phyloP scores from a whole-genome alignment of 2,329 filamentous ascomycete genomes.

The Cercospora zeina region DNA sequence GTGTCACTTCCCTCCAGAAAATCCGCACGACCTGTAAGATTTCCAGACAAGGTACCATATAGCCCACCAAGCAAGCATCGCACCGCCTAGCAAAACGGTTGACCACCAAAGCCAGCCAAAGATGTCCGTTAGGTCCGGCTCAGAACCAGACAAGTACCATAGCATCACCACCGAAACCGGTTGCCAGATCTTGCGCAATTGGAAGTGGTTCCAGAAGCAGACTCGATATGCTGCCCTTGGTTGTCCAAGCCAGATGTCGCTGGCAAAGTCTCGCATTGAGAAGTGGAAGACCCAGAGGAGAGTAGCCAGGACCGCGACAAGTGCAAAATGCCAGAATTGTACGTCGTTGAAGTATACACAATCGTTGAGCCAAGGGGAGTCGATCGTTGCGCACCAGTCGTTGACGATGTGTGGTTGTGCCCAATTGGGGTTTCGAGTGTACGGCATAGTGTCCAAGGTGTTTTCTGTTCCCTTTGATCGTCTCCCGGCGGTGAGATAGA shows the following conservation, averaged over 20 bases:
- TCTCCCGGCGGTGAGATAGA: not conserved
- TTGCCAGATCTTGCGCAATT: not conserved
- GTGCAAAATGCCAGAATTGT: not conserved
- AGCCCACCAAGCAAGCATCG: not conserved
- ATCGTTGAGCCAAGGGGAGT: not conserved
- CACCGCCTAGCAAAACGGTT: not conserved
- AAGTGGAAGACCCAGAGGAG: not conserved
- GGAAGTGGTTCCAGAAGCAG: not conserved
- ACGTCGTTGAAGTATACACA: not conserved
- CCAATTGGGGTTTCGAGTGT: not conserved
- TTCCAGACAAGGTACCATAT: not conserved
- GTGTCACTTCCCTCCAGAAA: not conserved
- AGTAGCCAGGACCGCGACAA: not conserved
- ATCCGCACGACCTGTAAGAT: not conserved
- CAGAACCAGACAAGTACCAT: not conserved
- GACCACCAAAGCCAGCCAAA: constrained; percentile 4
- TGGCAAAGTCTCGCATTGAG: not conserved
- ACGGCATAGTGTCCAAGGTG: not conserved
- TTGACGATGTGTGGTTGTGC: not conserved
- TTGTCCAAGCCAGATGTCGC: not conserved
- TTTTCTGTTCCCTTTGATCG: not conserved
- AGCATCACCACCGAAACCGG: not conserved
- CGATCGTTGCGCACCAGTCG: not conserved
- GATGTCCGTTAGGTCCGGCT: not conserved
- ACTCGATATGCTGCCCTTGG: not conserved